Conservation (phyloP, 257 asterid species). For the Salvia splendens region DNA sequence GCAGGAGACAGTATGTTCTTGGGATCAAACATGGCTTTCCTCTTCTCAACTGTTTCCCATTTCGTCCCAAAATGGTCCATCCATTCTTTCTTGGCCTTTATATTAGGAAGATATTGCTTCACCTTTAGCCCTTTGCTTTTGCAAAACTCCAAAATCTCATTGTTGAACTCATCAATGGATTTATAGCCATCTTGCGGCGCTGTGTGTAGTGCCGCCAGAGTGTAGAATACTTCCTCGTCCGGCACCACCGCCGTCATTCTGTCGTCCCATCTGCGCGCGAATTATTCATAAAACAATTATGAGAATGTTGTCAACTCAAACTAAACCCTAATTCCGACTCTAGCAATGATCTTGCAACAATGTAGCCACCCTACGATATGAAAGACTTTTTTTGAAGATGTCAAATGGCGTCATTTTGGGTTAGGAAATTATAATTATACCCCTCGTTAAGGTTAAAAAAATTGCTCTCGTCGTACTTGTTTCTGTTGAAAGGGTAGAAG, state of each 20-base stretch:
- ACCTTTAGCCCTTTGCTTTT: slow-evolving; percentile 36
- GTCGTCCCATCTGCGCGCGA: slow-evolving; percentile 40
- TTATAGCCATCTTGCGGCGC: slow-evolving; percentile 11
- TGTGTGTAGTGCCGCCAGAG: slow-evolving; percentile 37
- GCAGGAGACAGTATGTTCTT: slow-evolving; percentile 48
- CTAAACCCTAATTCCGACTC: too few relatives aligned
- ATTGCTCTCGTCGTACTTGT: too few relatives aligned
- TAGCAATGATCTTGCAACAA: too few relatives aligned
- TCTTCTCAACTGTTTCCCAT: slow-evolving; percentile 39
- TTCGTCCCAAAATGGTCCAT: slow-evolving; percentile 46
- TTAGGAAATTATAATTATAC: too few relatives aligned
- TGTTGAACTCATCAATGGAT: slow-evolving; percentile 37
- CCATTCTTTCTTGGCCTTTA: slow-evolving; percentile 43
- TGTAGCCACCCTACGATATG: too few relatives aligned
- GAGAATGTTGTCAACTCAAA: too few relatives aligned
- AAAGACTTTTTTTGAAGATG: too few relatives aligned
- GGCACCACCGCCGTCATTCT: slow-evolving; percentile 43
- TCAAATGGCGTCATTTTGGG: too few relatives aligned
- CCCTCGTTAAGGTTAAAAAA: too few relatives aligned
- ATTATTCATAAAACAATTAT: too few relatives aligned
- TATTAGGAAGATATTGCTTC: slow-evolving; percentile 50
- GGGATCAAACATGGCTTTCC: slow-evolving; percentile 51
- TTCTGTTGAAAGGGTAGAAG: slow-evolving; percentile 61
- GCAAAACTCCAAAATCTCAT: slow-evolving; percentile 34
- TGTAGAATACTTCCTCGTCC: slow-evolving; percentile 48